phyloP scores from a whole-genome alignment of 176 grass and related monocot genomes.

The Metroxylon sagu region DNA sequence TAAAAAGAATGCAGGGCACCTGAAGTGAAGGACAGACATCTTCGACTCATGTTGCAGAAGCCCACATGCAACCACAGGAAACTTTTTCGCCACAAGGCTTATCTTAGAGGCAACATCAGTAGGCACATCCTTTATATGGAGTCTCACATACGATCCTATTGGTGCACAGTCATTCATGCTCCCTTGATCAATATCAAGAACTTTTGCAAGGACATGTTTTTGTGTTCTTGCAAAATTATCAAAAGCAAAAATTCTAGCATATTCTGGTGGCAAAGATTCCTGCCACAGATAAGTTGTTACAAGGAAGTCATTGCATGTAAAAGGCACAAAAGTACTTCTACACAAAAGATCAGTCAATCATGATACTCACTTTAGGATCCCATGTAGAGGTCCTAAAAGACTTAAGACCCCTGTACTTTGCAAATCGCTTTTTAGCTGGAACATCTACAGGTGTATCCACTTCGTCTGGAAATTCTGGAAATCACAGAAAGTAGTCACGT shows the following conservation, averaged over 20 bases:
- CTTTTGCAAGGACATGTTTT: slow-evolving; percentile 67
- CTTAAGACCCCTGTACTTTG: slow-evolving; percentile 88
- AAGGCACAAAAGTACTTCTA: not conserved
- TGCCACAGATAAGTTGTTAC: slow-evolving; percentile 19
- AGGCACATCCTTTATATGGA: slow-evolving; percentile 65
- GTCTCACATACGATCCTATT: slow-evolving; percentile 63
- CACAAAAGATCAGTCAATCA: no score
- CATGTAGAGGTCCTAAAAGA: slow-evolving; percentile 91
- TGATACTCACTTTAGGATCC: slow-evolving; percentile 70
- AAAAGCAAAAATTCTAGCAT: slow-evolving; percentile 93
- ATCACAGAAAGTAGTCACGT: slow-evolving; percentile 13
- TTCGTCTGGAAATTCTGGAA: slow-evolving; percentile 96
- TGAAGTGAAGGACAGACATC: slow-evolving; percentile 94
- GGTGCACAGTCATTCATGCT: slow-evolving; percentile 38
- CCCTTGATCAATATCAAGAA: slow-evolving; percentile 36
- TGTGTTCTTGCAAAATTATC: slow-evolving; percentile 79
- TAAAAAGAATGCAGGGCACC: slow-evolving; percentile 15
- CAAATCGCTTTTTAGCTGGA: slow-evolving; percentile 85
- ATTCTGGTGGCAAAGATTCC: slow-evolving; percentile 88
- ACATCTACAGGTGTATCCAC: slow-evolving; percentile 90
- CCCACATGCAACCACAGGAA: slow-evolving; percentile 47
- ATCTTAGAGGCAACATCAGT: slow-evolving; percentile 53
- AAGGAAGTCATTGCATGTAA: not conserved
- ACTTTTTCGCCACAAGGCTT: slow-evolving; percentile 46
- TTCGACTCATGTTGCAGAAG: slow-evolving; percentile 92